Evolutionary conservation across 2,329 filamentous ascomycete species (phyloP).

Genomic region (Chaetoscypha palmicola): DNA sequence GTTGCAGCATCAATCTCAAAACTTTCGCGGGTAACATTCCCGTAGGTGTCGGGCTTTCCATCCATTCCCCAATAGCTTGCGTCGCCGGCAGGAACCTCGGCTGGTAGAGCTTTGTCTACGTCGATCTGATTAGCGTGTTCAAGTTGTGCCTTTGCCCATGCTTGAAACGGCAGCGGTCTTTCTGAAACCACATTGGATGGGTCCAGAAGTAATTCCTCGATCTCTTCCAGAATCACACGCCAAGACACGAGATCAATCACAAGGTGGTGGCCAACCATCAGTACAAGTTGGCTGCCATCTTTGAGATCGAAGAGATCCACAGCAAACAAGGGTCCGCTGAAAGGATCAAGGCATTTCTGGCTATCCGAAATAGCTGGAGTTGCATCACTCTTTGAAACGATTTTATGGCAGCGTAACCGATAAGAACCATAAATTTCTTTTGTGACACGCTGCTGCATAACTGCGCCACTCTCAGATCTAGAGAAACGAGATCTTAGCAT

Average conservation of each 20-base stretch:
- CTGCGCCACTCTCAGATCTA: conserved; percentile 18
- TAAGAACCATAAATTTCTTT: conserved; percentile 17
- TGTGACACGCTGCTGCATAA: conserved; percentile 32
- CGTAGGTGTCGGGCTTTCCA: conserved; percentile 20
- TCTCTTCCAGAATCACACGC: conserved; percentile 33
- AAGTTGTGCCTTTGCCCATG: conserved; percentile 31
- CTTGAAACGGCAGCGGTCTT: conserved; percentile 23
- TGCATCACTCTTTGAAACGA: neutral
- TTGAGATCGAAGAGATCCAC: conserved; percentile 19
- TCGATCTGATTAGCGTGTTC: conserved; percentile 26
- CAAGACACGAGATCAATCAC: conserved; percentile 34
- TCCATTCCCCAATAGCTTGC: conserved; percentile 26
- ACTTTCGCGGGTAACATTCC: conserved; percentile 25
- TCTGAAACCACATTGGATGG: neutral
- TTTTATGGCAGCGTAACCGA: neutral
- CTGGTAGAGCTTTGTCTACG: conserved; percentile 28
- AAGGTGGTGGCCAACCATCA: conserved; percentile 22
- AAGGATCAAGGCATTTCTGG: conserved; percentile 30
- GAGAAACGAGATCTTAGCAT: conserved; percentile 35
- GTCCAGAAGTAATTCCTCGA: conserved; percentile 27
- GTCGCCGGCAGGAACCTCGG: conserved; percentile 7
- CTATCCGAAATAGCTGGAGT: conserved; percentile 10
- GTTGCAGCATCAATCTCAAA: conserved; percentile 40
- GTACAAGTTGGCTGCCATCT: conserved; percentile 31
- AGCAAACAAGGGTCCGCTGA: conserved; percentile 16